Evolutionary conservation across 345 rosid species (phyloP).

Genomic region (Pelargonium nanum): DNA sequence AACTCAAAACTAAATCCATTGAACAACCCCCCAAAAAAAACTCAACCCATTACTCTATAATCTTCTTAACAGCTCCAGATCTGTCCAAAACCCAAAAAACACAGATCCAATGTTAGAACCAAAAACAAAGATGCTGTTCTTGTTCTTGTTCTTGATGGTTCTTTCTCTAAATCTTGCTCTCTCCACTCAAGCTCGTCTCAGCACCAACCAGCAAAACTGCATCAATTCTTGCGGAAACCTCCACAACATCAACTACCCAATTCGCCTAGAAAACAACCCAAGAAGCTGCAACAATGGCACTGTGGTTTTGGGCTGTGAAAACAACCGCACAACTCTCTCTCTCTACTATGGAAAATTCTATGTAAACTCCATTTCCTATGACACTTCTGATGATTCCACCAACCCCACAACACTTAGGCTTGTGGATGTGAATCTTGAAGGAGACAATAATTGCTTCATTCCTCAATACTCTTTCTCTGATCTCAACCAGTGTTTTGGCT

Average conservation of each 20-base stretch:
- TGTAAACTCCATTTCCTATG: conserved; percentile 12
- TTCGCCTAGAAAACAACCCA: conserved; percentile 17
- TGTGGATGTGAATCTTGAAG: conserved; percentile 7
- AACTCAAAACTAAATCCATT: too few species aligned
- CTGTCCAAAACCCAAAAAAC: background rate
- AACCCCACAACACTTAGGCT: conserved; percentile 4
- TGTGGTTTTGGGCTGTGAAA: conserved; percentile 15
- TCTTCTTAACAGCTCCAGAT: background rate
- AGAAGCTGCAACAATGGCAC: conserved; percentile 6
- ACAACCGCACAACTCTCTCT: conserved; percentile 11
- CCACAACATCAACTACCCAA: conserved; percentile 17
- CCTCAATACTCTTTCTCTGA: background rate
- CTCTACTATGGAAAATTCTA: conserved; percentile 12
- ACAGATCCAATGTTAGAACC: background rate
- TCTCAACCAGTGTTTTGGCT: background rate
- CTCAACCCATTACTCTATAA: background rate
- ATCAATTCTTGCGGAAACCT: conserved; percentile 22
- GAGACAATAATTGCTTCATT: conserved; percentile 9
- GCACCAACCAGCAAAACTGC: background rate
- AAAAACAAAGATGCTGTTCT: too few species aligned
- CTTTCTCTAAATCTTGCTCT: background rate
- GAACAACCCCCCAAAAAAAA: background rate
- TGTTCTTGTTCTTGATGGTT: background rate
- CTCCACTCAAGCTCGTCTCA: background rate
- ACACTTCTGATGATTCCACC: background rate